phyloP scores from a whole-genome alignment of 306 rosid species.

The Citrullus amarus region DNA sequence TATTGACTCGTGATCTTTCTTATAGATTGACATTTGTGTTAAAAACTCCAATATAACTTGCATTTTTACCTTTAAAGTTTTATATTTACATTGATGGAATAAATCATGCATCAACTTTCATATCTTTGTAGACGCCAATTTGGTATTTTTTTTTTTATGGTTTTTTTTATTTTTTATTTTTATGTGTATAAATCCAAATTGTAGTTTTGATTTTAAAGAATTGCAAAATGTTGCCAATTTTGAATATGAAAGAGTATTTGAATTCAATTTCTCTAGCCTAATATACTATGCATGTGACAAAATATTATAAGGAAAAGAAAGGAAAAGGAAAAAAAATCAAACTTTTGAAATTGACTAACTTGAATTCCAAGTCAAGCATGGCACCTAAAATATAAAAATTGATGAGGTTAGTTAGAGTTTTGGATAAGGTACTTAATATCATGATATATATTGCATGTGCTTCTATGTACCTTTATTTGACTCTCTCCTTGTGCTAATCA shows the following conservation, averaged over 20 bases:
- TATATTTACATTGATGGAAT: no score
- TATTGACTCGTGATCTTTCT: no score
- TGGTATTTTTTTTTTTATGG: no score
- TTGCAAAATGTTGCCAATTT: not conserved
- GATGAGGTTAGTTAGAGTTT: not conserved
- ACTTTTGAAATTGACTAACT: not conserved
- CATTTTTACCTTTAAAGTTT: no score
- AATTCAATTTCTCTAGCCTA: not conserved
- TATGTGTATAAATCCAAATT: no score
- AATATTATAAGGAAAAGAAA: no score
- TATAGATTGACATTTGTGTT: no score
- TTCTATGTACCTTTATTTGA: not conserved
- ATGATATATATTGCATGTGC: conserved; percentile 2
- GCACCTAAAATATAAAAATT: not conserved
- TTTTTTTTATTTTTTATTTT: no score
- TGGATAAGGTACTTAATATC: conserved; percentile 1
- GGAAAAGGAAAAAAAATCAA: not conserved
- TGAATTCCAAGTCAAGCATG: not conserved
- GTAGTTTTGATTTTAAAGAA: not conserved
- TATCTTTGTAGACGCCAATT: no score
- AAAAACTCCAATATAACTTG: no score
- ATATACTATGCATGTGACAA: not conserved
- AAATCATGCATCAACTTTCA: no score
- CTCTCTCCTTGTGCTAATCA: not conserved
- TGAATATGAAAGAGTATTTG: not conserved